phyloP scores from a whole-genome alignment of 176 grass and related monocot genomes.

The Pontederia paniculata region DNA sequence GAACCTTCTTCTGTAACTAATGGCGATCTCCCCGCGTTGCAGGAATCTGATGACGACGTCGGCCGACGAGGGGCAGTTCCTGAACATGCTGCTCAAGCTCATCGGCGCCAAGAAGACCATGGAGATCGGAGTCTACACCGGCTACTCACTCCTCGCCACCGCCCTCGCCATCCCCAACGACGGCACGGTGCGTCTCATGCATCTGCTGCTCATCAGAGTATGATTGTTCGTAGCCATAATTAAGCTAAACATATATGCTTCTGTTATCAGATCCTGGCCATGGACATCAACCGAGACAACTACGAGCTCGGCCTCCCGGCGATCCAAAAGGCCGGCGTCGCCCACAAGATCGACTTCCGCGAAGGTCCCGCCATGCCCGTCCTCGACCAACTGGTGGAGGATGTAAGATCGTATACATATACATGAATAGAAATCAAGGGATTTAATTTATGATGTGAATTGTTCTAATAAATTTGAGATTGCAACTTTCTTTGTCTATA shows the following conservation, averaged over 20 bases:
- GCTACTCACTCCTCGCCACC: not conserved
- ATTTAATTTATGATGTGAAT: too few relatives aligned
- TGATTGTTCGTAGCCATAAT: too few relatives aligned
- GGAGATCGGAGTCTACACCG: not conserved
- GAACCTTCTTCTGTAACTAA: too few relatives aligned
- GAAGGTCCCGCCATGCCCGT: not conserved
- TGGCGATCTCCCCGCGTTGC: too few relatives aligned
- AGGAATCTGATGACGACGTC: not conserved
- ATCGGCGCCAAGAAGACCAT: not conserved
- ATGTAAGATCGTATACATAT: not conserved
- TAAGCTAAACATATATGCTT: not conserved
- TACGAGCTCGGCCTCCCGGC: slow-evolving; percentile 1
- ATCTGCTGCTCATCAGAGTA: too few relatives aligned
- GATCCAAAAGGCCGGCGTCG: not conserved
- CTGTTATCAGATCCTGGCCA: not conserved
- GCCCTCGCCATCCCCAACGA: not conserved
- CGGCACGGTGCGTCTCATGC: not conserved
- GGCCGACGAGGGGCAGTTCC: not conserved
- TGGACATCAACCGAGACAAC: not conserved
- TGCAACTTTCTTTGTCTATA: not conserved
- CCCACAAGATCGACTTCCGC: slow-evolving; percentile 1
- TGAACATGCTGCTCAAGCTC: slow-evolving; percentile 2
- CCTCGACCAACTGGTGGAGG: not conserved
- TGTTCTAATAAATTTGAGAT: not conserved
- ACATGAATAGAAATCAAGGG: too few relatives aligned